These are phyloP conservation scores for Trametes sp. DNA, from an alignment of 1,284 basidiomycete species.

Conservation along the genomic window DNA sequence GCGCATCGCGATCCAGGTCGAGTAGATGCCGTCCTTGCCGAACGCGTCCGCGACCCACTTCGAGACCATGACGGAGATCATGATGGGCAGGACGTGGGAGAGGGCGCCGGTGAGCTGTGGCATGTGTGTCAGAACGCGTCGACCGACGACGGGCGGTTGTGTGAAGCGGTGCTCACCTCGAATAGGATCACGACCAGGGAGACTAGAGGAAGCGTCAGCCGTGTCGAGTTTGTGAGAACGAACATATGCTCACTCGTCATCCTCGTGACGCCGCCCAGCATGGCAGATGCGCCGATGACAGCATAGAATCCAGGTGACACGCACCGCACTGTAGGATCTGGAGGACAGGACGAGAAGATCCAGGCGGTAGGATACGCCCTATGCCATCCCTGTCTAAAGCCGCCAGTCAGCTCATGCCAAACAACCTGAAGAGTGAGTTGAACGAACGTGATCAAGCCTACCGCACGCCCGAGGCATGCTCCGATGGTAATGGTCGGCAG, in stretches of 20 bases:
- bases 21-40: conserved; percentile 76
- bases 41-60: conserved; percentile 81
- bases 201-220: conserved; percentile 46
- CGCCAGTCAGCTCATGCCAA: neutral
- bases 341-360: conserved; percentile 75
- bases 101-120: conserved; percentile 69
- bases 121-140: neutral
- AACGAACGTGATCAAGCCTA: conserved; percentile 71
- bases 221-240: too few species aligned
- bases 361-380: conserved; percentile 67
- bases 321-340: conserved; percentile 70
- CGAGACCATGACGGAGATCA: conserved; percentile 78
- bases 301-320: conserved; percentile 86
- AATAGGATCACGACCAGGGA: conserved; percentile 79
- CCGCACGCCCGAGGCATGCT: conserved; percentile 71
- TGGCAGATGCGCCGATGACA: conserved; percentile 82
- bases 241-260: conserved; percentile 68
- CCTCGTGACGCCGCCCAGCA: conserved; percentile 82
- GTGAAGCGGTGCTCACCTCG: conserved; percentile 56
- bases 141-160: neutral
- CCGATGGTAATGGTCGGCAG: conserved; percentile 78
- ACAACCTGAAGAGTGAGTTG: neutral
- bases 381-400: conserved; percentile 66
- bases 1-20: conserved; percentile 76
- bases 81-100: conserved; percentile 81